Percentiles rank a stretch among this genome's conserved stretches.
These are phyloP conservation scores for Cerrena zonata DNA, from an alignment of 1,284 basidiomycete genomes.

Conservation along the genomic window DNA sequence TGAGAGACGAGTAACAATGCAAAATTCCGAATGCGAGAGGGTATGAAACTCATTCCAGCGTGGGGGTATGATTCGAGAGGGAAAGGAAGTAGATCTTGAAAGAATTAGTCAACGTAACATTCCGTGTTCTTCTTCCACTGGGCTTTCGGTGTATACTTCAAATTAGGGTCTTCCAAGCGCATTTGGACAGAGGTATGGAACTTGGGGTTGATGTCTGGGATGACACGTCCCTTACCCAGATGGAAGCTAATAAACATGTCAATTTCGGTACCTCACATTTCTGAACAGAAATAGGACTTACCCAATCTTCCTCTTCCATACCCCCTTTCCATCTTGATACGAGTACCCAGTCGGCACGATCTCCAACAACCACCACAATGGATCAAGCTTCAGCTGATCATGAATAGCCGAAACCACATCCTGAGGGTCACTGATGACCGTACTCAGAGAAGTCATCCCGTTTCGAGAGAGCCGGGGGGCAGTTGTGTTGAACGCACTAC, in stretches of 20 bases:
- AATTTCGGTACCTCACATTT: background rate
- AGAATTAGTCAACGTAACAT: constrained; percentile 41
- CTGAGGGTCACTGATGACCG: background rate
- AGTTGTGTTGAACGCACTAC: background rate
- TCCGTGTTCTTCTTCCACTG: constrained; percentile 42
- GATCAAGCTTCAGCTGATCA: constrained; percentile 29
- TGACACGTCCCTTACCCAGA: constrained; percentile 43
- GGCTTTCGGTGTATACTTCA: constrained; percentile 50
- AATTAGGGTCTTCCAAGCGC: constrained; percentile 37
- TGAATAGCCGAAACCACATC: constrained; percentile 30
- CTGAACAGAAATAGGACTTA: constrained; percentile 17
- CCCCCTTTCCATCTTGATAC: constrained; percentile 31
- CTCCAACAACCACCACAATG: constrained; percentile 41
- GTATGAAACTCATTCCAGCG: too few relatives aligned
- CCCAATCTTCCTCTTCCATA: constrained; percentile 32
- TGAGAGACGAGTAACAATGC: too few relatives aligned
- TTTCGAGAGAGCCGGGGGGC: background rate
- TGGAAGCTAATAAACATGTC: constrained; percentile 26
- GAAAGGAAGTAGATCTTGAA: too few relatives aligned
- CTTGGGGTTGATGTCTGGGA: constrained; percentile 36
- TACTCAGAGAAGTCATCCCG: background rate
- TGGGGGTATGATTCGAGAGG: too few relatives aligned
- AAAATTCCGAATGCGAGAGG: too few relatives aligned
- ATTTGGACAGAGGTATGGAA: constrained; percentile 51
- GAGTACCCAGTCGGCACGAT: constrained; percentile 32